Evolutionary conservation across 2,329 filamentous ascomycete species (phyloP), one percentile per base, ranked within the genome.

Genomic region (Phyllosticta capitalensis): DNA sequence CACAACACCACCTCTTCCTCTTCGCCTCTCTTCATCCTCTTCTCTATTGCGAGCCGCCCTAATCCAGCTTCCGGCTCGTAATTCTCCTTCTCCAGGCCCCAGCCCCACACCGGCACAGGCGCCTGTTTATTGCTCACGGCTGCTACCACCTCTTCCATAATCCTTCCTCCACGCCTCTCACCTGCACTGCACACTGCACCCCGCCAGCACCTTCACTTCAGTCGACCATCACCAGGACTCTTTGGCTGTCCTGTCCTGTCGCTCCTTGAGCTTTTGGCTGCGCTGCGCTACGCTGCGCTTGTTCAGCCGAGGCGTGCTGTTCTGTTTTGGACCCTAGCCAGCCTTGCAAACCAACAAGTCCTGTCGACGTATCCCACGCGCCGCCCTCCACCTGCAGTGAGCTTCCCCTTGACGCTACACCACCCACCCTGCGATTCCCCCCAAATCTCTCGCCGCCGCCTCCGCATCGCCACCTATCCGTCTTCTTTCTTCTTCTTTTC

Each of bases 331-430:
- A 45, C 38, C 38, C 38, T 45, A 45, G 38, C 38, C 38, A 45
- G 38, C 38, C 38, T 45, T 45, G 38, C 38, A 6, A n/a, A 45
- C 38, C 38, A 45, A 45, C 38, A 45, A 45, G n/a, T n/a, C 6
- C 38, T 19, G 38, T 45, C 38, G 38, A 45, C 38, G 17, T 19
- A 45, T 45, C 38, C 38, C 38, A n/a, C 38, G 38, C 14, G 38
- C 38, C 38, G 38, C 5, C 38, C 38, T 56, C 55, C 38, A 21
- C 54, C 59, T 52, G 26, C 57, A 52, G 56, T 52, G 60, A 52
- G 60, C 50, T 58, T 48, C 55, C 54, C 38, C 17, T 19, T 45
- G 38, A 45, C 38, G 38, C 38, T 45, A 19, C n/a, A 26, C 24
- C 24, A 26, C 38, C 10, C 33, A 45, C n/a, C 38, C 38, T 45